Percentiles rank a stretch among this genome's conserved stretches.
These are phyloP conservation scores for Gentiana dahurica DNA, from an alignment of 257 asterid species.

Conservation along the genomic window DNA sequence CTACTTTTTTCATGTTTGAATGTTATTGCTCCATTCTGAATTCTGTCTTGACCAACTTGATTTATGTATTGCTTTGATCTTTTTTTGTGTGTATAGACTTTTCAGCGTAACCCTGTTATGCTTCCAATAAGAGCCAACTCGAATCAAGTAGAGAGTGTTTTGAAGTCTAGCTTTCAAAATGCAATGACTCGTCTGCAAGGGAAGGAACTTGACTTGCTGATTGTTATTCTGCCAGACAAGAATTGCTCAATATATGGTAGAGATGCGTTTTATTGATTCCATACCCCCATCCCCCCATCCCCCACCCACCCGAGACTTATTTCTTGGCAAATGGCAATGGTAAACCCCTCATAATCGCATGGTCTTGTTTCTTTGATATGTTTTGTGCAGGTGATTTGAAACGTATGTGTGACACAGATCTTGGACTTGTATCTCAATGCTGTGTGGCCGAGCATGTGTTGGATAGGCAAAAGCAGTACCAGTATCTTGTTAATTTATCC, in stretches of 20 bases:
- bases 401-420: slow-evolving; percentile 26
- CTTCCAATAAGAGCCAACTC: slow-evolving; percentile 37
- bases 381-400: slow-evolving; percentile 18
- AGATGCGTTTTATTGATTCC: neutral
- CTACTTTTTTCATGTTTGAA: too few relatives aligned
- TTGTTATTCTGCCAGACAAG: slow-evolving; percentile 27
- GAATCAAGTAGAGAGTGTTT: slow-evolving; percentile 30
- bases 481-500: slow-evolving; percentile 23
- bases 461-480: slow-evolving; percentile 11
- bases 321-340: too few relatives aligned
- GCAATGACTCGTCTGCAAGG: slow-evolving; percentile 11
- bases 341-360: neutral
- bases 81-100: slow-evolving; percentile 26
- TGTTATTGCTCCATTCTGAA: too few relatives aligned
- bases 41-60: too few relatives aligned
- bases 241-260: slow-evolving; percentile 25
- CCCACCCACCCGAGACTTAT: too few relatives aligned
- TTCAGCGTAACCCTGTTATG: slow-evolving; percentile 33
- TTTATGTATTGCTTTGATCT: too few relatives aligned
- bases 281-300: neutral
- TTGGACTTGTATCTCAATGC: slow-evolving; percentile 28
- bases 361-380: neutral
- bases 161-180: slow-evolving; percentile 18
- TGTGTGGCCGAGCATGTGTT: slow-evolving; percentile 25
- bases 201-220: slow-evolving; percentile 22